Conservation (phyloP, 352 stramenopile species). For the Phytopythium sindhum region DNA sequence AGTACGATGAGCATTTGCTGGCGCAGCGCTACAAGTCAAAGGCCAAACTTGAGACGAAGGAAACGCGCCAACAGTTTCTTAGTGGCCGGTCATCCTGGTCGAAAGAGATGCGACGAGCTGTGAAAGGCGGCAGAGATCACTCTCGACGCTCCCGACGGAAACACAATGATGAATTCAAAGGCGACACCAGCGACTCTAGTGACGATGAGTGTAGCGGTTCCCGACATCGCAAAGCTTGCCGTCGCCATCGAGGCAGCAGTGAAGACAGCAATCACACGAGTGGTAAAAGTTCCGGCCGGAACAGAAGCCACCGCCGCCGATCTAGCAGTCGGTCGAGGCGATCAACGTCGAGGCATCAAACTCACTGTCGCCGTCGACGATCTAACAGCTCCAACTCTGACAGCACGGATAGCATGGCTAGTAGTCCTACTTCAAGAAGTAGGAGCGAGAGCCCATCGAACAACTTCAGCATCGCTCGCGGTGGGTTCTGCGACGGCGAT, state of each 20-base stretch:
- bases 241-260: background rate
- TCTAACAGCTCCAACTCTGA: slow-evolving; percentile 1
- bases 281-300: background rate
- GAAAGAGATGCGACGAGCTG: background rate
- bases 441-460: background rate
- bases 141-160: background rate
- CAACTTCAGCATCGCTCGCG: background rate
- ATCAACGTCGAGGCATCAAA: background rate
- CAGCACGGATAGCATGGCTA: background rate
- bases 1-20: slow-evolving; percentile 3
- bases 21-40: background rate
- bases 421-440: background rate
- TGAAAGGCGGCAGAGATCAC: background rate
- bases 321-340: background rate
- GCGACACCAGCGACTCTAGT: background rate
- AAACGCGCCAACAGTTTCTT: background rate
- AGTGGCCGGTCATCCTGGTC: background rate
- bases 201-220: background rate
- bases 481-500: slow-evolving; percentile 45
- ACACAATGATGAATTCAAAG: background rate
- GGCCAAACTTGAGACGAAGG: background rate
- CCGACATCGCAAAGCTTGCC: background rate
- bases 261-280: background rate
- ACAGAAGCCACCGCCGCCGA: background rate
- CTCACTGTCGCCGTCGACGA: too few relatives aligned